Evolutionary conservation across 108 stramenopile species (phyloP).

Genomic region (Chaetoceros tenuissimus): DNA sequence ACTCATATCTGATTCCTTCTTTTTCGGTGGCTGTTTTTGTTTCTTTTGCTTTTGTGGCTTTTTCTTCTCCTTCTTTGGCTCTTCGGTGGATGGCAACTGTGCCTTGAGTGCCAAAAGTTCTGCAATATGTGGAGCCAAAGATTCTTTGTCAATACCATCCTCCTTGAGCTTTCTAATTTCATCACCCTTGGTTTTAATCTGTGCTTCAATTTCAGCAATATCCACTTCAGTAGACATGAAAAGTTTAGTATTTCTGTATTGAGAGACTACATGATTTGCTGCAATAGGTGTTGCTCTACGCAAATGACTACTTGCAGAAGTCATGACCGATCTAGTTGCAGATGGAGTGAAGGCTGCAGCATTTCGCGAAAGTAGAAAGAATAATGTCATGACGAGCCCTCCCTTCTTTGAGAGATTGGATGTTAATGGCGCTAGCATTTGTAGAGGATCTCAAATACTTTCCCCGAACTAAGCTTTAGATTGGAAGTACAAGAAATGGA

Average conservation of each 20-base stretch:
- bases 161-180: conserved; percentile 75
- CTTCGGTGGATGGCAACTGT: conserved; percentile 16
- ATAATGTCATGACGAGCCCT: neutral
- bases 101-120: conserved; percentile 74
- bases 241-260: neutral
- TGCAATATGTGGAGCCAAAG: conserved; percentile 65
- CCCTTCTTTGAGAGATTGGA: neutral
- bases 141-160: conserved; percentile 56
- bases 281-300: neutral
- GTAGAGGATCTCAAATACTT: neutral
- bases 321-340: neutral
- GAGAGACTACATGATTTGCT: neutral
- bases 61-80: conserved; percentile 13
- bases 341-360: neutral
- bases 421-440: neutral
- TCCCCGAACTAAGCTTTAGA: no score
- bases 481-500: no score
- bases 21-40: conserved; percentile 7
- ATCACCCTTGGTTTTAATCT: conserved; percentile 75
- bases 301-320: neutral
- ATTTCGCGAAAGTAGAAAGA: neutral
- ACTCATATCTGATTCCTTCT: conserved; percentile 23
- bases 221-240: neutral
- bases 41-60: conserved; percentile 15
- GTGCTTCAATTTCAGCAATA: conserved; percentile 29